These are phyloP conservation scores for Pseudozyma hubeiensis DNA, from an alignment of 1,284 basidiomycete genomes.

Conservation along the genomic window DNA sequence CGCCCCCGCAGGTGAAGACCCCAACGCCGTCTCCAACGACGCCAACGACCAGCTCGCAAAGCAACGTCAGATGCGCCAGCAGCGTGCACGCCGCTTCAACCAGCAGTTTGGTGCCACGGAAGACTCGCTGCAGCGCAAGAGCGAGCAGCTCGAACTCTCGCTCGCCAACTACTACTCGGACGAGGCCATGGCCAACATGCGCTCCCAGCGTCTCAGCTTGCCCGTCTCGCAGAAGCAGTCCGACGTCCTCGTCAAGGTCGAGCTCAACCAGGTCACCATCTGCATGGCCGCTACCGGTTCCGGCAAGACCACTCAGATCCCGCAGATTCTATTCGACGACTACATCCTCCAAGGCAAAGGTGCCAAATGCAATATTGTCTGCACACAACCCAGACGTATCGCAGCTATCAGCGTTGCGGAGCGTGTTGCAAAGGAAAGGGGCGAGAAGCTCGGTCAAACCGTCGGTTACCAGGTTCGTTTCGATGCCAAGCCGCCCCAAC, in stretches of 20 bases:
- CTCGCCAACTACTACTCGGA: constrained; percentile 77
- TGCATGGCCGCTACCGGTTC: constrained; percentile 95
- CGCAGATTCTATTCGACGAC: constrained; percentile 89
- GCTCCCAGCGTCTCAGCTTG: constrained; percentile 76
- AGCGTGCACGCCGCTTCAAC: constrained; percentile 41
- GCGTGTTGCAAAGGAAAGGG: constrained; percentile 90
- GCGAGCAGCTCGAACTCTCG: constrained; percentile 73
- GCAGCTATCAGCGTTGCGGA: constrained; percentile 93
- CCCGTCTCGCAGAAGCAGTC: constrained; percentile 74
- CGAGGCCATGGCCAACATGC: constrained; percentile 77
- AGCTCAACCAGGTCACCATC: constrained; percentile 86
- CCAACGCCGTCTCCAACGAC: constrained; percentile 60
- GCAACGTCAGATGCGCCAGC: constrained; percentile 31
- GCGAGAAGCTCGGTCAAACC: constrained; percentile 78
- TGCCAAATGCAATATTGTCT: constrained; percentile 88
- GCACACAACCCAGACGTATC: constrained; percentile 91
- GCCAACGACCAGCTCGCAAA: constrained; percentile 54
- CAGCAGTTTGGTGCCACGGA: constrained; percentile 53
- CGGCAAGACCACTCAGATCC: constrained; percentile 95
- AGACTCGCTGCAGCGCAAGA: constrained; percentile 73
- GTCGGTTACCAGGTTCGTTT: constrained; percentile 95
- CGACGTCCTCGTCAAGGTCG: constrained; percentile 74
- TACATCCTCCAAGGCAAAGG: constrained; percentile 83
- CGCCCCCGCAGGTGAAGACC: constrained; percentile 37
- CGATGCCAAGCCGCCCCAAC: constrained; percentile 82